Conservation (phyloP, 768 basidiomycete species). For the Fistulinella prunicolor region DNA sequence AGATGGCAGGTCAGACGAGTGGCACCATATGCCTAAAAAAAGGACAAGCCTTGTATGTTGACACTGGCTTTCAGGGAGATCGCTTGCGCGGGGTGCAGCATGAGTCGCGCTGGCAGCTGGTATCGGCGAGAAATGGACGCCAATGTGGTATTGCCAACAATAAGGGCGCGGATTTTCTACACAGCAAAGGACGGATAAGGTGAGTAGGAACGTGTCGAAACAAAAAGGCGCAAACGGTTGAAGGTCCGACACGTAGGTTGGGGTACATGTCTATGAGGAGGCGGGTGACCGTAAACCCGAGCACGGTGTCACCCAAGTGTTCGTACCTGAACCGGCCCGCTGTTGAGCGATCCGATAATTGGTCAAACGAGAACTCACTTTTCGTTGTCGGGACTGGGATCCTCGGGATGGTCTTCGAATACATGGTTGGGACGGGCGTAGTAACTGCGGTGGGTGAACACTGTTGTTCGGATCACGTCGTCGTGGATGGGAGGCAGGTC, state of each 20-base stretch:
- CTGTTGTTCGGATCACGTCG: constrained; percentile 44
- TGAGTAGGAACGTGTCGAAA: neutral
- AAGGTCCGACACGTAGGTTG: constrained; percentile 70
- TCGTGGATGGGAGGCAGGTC: constrained; percentile 55
- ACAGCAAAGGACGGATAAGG: neutral
- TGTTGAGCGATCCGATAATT: neutral
- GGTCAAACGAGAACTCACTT: constrained; percentile 43
- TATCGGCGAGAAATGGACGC: constrained; percentile 70
- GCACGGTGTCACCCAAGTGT: constrained; percentile 73
- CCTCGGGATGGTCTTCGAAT: constrained; percentile 70
- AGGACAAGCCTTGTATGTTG: constrained; percentile 63
- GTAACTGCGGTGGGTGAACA: constrained; percentile 76
- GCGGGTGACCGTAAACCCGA: constrained; percentile 62
- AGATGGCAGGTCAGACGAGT: constrained; percentile 1
- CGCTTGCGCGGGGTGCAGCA: constrained; percentile 68
- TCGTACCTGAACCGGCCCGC: constrained; percentile 50
- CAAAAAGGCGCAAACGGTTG: constrained; percentile 42
- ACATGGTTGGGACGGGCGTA: constrained; percentile 67
- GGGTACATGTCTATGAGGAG: constrained; percentile 66
- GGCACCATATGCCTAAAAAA: constrained; percentile 2
- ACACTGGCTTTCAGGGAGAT: constrained; percentile 65
- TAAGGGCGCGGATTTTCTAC: constrained; percentile 75
- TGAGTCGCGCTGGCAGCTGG: constrained; percentile 57
- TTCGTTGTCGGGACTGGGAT: constrained; percentile 81
- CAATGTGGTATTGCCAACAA: constrained; percentile 72